phyloP scores from a whole-genome alignment of 352 stramenopile genomes.

The Phytopythium oedochilum region DNA sequence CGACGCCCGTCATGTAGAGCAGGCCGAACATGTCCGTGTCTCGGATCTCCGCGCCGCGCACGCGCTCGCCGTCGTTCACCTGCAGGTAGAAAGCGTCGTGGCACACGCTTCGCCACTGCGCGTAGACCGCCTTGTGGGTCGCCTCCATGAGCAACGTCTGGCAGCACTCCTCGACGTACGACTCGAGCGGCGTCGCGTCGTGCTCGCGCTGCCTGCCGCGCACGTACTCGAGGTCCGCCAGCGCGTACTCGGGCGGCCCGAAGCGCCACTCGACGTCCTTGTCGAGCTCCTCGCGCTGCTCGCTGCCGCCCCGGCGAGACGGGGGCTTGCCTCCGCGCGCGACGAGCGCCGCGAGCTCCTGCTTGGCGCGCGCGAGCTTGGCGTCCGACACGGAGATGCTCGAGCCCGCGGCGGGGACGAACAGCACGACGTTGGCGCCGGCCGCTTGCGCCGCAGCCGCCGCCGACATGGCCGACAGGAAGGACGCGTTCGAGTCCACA shows the following conservation, averaged over 20 bases:
- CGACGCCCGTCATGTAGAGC: conserved; percentile 42
- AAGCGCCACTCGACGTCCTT: conserved; percentile 56
- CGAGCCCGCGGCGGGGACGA: conserved; percentile 62
- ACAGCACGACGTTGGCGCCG: conserved; percentile 65
- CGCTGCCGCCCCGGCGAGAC: conserved; percentile 25
- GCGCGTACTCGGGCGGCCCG: conserved; percentile 58
- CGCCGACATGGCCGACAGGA: conserved; percentile 19
- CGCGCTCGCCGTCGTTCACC: conserved; percentile 55
- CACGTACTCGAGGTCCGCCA: conserved; percentile 75
- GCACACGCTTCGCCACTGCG: conserved; percentile 56
- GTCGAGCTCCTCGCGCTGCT: conserved; percentile 9
- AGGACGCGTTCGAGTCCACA: conserved; percentile 20
- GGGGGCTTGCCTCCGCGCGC: conserved; percentile 41
- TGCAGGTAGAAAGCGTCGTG: conserved; percentile 63
- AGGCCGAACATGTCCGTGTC: conserved; percentile 72
- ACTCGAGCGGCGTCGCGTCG: conserved; percentile 54
- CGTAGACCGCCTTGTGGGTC: conserved; percentile 56
- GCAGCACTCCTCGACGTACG: conserved; percentile 66
- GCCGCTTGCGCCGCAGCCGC: conserved; percentile 22
- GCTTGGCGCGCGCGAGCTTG: conserved; percentile 51
- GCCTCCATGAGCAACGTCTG: conserved; percentile 82
- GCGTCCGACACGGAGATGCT: conserved; percentile 58
- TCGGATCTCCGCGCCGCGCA: conserved; percentile 32
- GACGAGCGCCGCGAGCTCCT: conserved; percentile 52
- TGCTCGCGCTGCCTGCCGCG: conserved; percentile 49